Percentiles rank a stretch among this genome's conserved stretches.
phyloP scores from a whole-genome alignment of 352 stramenopile species.

The Pythium insidiosum region DNA sequence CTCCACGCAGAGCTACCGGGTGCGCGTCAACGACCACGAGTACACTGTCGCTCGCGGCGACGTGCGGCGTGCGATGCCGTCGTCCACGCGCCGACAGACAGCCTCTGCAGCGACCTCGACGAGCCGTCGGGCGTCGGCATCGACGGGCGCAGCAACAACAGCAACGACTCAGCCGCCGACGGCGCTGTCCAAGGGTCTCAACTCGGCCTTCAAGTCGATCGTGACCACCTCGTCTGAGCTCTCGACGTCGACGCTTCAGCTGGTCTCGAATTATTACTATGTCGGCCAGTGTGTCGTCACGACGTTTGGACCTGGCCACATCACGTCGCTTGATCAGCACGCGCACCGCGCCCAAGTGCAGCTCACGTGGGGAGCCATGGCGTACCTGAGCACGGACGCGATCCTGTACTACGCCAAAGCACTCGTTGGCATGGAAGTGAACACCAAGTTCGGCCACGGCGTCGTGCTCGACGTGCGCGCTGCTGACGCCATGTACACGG shows the following conservation, averaged over 20 bases:
- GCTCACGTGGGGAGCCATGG: constrained; percentile 50
- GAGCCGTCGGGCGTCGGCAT: background rate
- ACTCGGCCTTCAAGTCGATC: constrained; percentile 45
- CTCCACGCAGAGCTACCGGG: constrained; percentile 39
- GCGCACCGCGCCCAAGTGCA: constrained; percentile 47
- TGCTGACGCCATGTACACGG: constrained; percentile 69
- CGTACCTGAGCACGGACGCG: constrained; percentile 47
- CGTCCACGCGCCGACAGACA: constrained; percentile 23
- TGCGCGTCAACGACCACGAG: constrained; percentile 46
- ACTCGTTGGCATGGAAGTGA: constrained; percentile 63
- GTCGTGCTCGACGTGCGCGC: constrained; percentile 54
- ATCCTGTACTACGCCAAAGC: constrained; percentile 69
- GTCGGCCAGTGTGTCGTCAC: constrained; percentile 70
- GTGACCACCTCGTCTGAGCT: constrained; percentile 46
- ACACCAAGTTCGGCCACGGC: constrained; percentile 66
- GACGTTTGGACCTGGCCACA: constrained; percentile 49
- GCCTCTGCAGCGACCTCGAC: background rate
- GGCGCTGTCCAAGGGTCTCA: constrained; percentile 23
- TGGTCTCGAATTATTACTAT: constrained; percentile 64
- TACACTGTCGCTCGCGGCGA: too few species aligned
- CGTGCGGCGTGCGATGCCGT: constrained; percentile 6
- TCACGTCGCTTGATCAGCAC: constrained; percentile 43
- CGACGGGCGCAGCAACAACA: background rate
- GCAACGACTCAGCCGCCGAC: constrained; percentile 16
- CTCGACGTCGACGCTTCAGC: constrained; percentile 36